Evolutionary conservation across 495 filamentous ascomycete genomes (phyloP), one percentile per base, ranked within the genome.

Genomic region (Tuber melanosporum): DNA sequence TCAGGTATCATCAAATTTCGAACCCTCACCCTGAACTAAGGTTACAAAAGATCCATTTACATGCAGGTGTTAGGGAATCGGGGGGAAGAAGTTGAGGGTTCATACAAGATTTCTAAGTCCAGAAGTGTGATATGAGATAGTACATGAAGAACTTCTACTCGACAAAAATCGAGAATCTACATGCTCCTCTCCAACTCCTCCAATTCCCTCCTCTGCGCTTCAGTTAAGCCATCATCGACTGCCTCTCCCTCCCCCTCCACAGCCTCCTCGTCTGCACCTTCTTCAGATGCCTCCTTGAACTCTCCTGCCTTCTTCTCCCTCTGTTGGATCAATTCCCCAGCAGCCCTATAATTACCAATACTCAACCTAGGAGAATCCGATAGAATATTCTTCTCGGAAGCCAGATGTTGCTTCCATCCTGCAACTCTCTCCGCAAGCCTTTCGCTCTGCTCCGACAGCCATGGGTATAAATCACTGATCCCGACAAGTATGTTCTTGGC

Each of bases 401-500:
- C 49, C n/a, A 26, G n/a, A 26, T 62, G 52, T 4, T 76, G 69
- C 32, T 52, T 81, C 82, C 85, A 85, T 79, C 26, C 71, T 42
- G 80, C 73, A 79, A 82, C 81, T 75, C 77, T 78, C 75, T 81
- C 72, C 75, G 80, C 79, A 52, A 82, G 71, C 10, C 19, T 77
- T 43, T 79, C 80, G 42, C 80, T 82, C 73, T 82, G 75, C 20
- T 66, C 47, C 47, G 71, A 77, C 6, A 82, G 26, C 81, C 81
- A 82, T 70, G 80, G 75, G 10, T 73, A 76, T 47, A 75, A 72
- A 70, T 71, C 79, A 71, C 78, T 76, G 57, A 66, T 14, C 36
- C 75, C 73, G 39, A 74, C 74, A 49, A 83, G 74, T 69, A 83
- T 45, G 22, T 57, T 73, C 71, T 82, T 82, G 14, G 80, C 76